Base-by-base conservation (phyloP, 78 protist genomes). In the Dictyostelium firmibasis region DNA sequence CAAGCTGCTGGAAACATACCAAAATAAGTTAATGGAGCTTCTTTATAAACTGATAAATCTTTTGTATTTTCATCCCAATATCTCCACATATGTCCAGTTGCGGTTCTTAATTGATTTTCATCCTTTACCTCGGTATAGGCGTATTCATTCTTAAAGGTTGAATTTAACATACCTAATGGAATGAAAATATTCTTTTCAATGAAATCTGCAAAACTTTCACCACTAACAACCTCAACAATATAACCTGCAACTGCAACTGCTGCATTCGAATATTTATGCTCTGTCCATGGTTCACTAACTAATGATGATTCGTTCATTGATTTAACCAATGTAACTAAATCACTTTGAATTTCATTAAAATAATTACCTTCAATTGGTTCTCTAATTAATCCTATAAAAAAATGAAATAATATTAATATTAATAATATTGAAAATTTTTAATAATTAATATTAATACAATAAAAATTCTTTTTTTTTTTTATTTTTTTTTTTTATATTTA, bases 1-100 rank as follows among this genome's bases (percentile, higher is more conserved):
- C 94, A 81, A 47, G 83, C 86, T 9, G 94, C 94, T 41, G 94
- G 87, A 35, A 50, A 50, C 94, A 89, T 89, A 8, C 94, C 94
- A 38, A 89, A 89, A 14, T 81, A 60, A 44, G 86, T 89, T 0
- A 44, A 10, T 29, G 94, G 94, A 6, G 94, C 94, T 44, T 89
- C 94, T 23, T 27, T 44, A 47, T 79, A 89, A 23, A 89, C 94
- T 53, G 57, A 67, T 4, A 50, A 2, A 69, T 89, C 83, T 1
- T 31, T 64, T 6, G 11, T 35, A 23, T 77, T 78, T 33, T 89
- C 94, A 81, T 89, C 94, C 94, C 94, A 89, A 31, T 81, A 89
- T 36, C 86, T 60, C 94, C 94, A 89, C 87, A 81, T 78, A 47
- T 89, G 94, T 20, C 87, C 94, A 23, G 72, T 81, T 3, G 87